A percentile compares a stretch with the other conserved stretches of the same genome.
Conservation (phyloP, 2,329 filamentous ascomycete species). For the Magnaporthiopsis rhizophila region DNA sequence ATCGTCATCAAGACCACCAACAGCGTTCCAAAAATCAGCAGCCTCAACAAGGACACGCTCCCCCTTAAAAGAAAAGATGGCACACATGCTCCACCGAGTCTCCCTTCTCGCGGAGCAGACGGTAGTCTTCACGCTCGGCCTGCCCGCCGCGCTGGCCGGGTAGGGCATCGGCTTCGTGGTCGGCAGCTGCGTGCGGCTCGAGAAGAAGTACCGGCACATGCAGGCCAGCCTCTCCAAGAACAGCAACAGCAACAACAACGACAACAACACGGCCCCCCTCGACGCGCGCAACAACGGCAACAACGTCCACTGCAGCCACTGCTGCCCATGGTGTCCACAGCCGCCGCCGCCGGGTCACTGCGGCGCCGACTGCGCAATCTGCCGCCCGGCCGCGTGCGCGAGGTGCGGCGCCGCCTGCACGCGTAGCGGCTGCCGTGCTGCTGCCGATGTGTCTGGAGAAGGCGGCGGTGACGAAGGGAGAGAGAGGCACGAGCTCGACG, state of each 20-base stretch:
- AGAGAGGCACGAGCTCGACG: too few species aligned
- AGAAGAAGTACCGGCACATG: neutral
- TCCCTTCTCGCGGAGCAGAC: neutral
- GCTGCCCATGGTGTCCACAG: neutral
- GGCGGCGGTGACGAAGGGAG: too few species aligned
- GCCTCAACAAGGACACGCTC: neutral
- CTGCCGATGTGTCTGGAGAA: too few species aligned
- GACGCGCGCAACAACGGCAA: neutral
- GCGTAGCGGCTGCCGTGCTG: neutral
- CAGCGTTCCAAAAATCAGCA: too few species aligned
- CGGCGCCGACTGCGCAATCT: slow-evolving; percentile 2
- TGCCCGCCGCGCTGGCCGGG: neutral
- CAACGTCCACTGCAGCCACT: neutral
- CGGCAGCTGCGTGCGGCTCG: neutral
- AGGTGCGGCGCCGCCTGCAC: slow-evolving; percentile 2
- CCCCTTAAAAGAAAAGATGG: neutral
- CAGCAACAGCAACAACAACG: neutral
- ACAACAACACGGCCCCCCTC: neutral
- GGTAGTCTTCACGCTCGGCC: neutral
- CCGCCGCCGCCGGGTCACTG: slow-evolving; percentile 1
- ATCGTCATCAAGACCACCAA: neutral
- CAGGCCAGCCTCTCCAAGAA: neutral
- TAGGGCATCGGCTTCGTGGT: neutral
- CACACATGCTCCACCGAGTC: neutral
- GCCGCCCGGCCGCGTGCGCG: slow-evolving; percentile 4